Evolutionary conservation across 768 basidiomycete species (phyloP).

Genomic region (Lentinus brumalis): DNA sequence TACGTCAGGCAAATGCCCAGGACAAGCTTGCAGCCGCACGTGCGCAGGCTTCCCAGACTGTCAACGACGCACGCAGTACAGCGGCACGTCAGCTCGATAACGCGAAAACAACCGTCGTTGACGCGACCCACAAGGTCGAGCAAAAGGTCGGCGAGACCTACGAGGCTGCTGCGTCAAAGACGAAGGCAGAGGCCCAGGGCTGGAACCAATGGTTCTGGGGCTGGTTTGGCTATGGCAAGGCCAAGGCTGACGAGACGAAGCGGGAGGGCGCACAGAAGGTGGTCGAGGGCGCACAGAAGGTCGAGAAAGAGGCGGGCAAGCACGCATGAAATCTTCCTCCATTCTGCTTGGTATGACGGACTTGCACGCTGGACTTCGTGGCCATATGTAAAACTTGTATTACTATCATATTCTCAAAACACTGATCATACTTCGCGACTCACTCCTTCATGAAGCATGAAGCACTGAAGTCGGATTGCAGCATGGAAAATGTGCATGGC

Average conservation of each 20-base stretch:
- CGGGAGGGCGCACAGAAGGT: conserved; percentile 30
- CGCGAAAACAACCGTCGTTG: conserved; percentile 21
- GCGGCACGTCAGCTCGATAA: conserved; percentile 27
- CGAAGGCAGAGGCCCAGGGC: conserved; percentile 33
- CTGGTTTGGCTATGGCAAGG: conserved; percentile 44
- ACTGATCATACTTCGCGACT: no score
- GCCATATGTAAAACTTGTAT: background rate
- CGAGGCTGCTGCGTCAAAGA: conserved; percentile 32
- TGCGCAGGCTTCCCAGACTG: conserved; percentile 29
- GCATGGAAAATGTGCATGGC: no score
- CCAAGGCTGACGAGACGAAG: conserved; percentile 35
- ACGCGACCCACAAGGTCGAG: conserved; percentile 34
- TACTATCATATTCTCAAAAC: no score
- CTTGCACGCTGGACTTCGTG: background rate
- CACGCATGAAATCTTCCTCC: conserved; percentile 19
- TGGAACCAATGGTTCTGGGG: conserved; percentile 35
- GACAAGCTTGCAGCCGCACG: conserved; percentile 32
- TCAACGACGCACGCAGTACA: conserved; percentile 29
- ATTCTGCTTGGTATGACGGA: background rate
- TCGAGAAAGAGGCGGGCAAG: conserved; percentile 33
- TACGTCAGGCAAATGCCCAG: conserved; percentile 22
- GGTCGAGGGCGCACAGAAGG: conserved; percentile 31
- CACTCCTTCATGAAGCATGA: no score
- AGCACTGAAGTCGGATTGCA: no score
- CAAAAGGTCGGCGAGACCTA: conserved; percentile 12